phyloP scores from a whole-genome alignment of 768 basidiomycete genomes.

The Termitomyces sp. region DNA sequence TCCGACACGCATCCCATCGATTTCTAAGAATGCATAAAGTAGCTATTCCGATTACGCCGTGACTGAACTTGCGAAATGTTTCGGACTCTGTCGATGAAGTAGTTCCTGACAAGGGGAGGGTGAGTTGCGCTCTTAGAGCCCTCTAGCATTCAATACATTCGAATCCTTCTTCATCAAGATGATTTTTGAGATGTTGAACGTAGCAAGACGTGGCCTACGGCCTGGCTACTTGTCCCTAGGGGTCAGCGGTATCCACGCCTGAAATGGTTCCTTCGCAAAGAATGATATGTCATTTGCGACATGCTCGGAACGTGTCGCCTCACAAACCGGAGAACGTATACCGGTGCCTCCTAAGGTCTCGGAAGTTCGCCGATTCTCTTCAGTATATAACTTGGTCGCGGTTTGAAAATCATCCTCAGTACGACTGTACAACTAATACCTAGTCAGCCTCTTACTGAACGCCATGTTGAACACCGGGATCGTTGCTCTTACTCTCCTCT shows the following conservation, averaged over 20 bases:
- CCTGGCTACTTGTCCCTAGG: no score
- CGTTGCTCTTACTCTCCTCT: background rate
- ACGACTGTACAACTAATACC: background rate
- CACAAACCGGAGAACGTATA: background rate
- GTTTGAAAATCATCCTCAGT: background rate
- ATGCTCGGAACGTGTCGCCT: background rate
- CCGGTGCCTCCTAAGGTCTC: background rate
- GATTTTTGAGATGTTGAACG: background rate
- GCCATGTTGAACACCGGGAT: slow-evolving; percentile 3
- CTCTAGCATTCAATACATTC: background rate
- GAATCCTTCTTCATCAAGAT: background rate
- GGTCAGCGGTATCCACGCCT: background rate
- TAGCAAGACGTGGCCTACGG: no score
- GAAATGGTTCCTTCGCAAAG: background rate
- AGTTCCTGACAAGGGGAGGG: background rate
- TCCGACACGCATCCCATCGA: background rate
- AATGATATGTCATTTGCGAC: background rate
- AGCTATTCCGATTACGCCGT: background rate
- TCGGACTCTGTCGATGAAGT: background rate
- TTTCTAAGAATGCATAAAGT: background rate
- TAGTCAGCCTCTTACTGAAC: background rate
- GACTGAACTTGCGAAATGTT: background rate
- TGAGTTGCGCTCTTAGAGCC: background rate
- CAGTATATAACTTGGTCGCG: background rate
- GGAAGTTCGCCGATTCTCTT: background rate